Conservation (phyloP, 306 rosid species). For the Arachis stenosperma region DNA sequence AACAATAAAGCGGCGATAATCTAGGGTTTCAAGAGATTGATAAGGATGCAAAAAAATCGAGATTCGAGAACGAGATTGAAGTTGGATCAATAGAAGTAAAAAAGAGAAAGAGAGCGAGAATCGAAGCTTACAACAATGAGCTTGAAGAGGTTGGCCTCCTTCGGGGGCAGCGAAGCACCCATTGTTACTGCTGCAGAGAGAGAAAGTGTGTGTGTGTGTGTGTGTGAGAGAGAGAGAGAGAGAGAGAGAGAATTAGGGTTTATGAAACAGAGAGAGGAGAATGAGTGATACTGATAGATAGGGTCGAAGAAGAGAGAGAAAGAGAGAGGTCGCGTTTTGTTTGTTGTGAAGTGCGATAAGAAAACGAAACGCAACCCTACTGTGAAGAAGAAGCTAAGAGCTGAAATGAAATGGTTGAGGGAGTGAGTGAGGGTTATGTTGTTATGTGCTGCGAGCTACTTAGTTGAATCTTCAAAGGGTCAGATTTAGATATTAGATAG, state of each 20-base stretch:
- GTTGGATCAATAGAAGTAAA: conserved; percentile 32
- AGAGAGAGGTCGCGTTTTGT: conserved; percentile 10
- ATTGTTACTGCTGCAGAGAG: conserved; percentile 49
- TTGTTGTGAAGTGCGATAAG: background rate
- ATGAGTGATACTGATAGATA: background rate
- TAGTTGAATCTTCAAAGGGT: too few relatives aligned
- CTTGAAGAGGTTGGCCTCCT: conserved; percentile 99
- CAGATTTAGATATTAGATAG: too few relatives aligned
- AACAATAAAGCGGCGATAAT: conserved; percentile 29
- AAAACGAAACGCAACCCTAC: conserved; percentile 11
- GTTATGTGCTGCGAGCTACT: too few relatives aligned
- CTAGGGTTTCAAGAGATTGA: conserved; percentile 54
- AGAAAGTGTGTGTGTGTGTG: background rate
- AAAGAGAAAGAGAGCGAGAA: conserved; percentile 20
- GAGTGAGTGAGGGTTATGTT: too few relatives aligned
- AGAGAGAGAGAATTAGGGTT: conserved; percentile 10
- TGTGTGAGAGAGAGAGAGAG: conserved; percentile 13
- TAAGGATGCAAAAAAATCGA: background rate
- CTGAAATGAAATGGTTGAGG: too few relatives aligned
- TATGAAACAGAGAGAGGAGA: conserved; percentile 6
- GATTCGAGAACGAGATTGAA: conserved; percentile 34
- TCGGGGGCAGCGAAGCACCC: conserved; percentile 93
- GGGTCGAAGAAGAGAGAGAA: background rate
- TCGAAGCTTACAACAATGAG: conserved; percentile 87
- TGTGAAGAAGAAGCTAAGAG: background rate